A percentile compares a stretch with the other conserved stretches of the same genome.
Conservation (phyloP, 257 asterid genomes). For the Ilex asprella region DNA sequence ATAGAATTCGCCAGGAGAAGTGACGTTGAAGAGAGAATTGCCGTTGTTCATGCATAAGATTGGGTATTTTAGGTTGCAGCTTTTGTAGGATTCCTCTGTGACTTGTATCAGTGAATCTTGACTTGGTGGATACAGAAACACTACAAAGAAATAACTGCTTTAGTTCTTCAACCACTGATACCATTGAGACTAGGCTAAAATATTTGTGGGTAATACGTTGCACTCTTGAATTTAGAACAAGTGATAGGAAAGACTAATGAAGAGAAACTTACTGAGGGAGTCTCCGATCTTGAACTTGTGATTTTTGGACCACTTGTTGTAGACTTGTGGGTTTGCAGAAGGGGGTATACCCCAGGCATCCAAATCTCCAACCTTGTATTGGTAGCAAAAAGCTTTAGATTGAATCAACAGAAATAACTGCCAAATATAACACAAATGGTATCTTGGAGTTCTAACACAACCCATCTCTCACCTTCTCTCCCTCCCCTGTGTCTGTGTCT, state of each 20-base stretch:
- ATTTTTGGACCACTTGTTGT: constrained; percentile 56
- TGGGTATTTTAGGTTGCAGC: not conserved
- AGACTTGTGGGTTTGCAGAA: constrained; percentile 47
- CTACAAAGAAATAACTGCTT: not conserved
- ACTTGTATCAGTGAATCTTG: not conserved
- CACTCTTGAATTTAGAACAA: not conserved
- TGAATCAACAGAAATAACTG: constrained; percentile 30
- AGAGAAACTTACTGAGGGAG: constrained; percentile 62
- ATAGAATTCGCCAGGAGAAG: not conserved
- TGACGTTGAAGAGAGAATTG: not conserved
- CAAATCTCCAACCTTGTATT: constrained; percentile 73
- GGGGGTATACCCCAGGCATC: constrained; percentile 66
- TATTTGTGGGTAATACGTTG: not conserved
- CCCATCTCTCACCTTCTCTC: constrained; percentile 20
- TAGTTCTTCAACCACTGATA: not conserved
- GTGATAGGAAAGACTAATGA: not conserved
- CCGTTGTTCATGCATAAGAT: not conserved
- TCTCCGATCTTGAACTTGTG: constrained; percentile 63
- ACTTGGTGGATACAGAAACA: not conserved
- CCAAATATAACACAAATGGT: constrained; percentile 25
- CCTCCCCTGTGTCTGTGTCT: too few relatives aligned
- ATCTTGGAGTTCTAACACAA: constrained; percentile 18
- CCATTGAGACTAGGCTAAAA: too few relatives aligned
- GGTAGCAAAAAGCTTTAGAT: constrained; percentile 30
- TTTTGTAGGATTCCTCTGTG: not conserved